phyloP scores from a whole-genome alignment of 345 rosid genomes.

The Corchorus olitorius region DNA sequence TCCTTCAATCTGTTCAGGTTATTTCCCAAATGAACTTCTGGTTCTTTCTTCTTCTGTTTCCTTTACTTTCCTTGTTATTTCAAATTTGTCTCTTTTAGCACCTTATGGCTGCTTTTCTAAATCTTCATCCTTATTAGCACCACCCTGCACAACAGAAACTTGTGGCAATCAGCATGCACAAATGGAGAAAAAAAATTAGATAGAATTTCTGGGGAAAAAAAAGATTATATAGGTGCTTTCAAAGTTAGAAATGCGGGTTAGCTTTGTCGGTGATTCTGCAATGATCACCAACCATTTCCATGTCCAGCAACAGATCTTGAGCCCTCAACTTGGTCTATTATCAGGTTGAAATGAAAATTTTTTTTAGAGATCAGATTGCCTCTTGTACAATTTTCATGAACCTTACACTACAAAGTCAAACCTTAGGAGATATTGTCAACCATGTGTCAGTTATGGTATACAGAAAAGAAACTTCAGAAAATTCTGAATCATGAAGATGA shows the following conservation, averaged over 20 bases:
- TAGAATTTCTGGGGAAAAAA: neutral
- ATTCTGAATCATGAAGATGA: neutral
- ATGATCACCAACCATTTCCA: neutral
- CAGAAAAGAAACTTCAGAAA: slow-evolving; percentile 11
- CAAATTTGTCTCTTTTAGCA: too few relatives aligned
- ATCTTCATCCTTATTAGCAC: too few relatives aligned
- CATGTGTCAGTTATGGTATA: neutral
- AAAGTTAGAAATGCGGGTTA: neutral
- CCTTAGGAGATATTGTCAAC: neutral
- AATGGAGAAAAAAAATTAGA: neutral
- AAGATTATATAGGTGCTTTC: neutral
- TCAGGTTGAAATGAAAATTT: slow-evolving; percentile 1
- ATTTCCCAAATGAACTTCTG: too few relatives aligned
- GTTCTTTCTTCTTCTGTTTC: too few relatives aligned
- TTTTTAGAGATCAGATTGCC: neutral
- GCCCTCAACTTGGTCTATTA: neutral
- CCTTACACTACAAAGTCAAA: slow-evolving; percentile 1
- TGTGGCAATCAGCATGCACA: too few relatives aligned
- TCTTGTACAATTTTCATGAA: neutral
- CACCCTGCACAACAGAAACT: too few relatives aligned
- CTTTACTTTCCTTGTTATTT: too few relatives aligned
- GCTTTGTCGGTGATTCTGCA: neutral
- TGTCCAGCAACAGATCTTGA: slow-evolving; percentile 7
- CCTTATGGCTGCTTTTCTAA: too few relatives aligned
- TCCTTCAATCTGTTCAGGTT: too few relatives aligned